Base-by-base conservation (phyloP, 441 rosid species). In the Corymbia calophylla region DNA sequence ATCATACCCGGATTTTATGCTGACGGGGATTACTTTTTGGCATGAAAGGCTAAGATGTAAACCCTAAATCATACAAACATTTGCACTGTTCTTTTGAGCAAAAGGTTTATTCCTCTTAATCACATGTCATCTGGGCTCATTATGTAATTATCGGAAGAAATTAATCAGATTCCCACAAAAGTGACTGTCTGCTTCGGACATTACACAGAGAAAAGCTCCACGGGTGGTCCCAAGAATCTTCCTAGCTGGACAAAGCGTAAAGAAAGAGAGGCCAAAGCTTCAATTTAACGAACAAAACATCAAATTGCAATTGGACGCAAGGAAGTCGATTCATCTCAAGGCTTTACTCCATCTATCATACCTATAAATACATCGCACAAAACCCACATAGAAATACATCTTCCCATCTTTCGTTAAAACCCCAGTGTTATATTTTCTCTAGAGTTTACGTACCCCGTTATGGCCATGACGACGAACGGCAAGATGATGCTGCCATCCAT, bases 251-350 rank as follows among this genome's bases (percentile, higher is more conserved):
- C 31, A 64, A 64, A n/a, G 35, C 8, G 32, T 15, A n/a, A 64
- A n/a, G 5, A 53, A 10, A 53, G 68, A 89, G 87, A 87, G 62
- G 48, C 23, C 77, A 47, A 84, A 64, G 82, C 66, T 70, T 81
- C 55, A 55, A 15, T 60, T 53, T 44, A 31, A 87, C 88, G 39
- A 89, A 88, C 53, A n/a, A 86, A 87, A 90, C 73, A 91, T 89
- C 91, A 62, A 95, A 94, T 94, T 94, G 80, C 88, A 84, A 82
- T 77, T 51, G 92, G 93, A 96, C 95, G 96, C 93, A 95, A 96
- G 93, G 95, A 94, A 95, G 97, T 92, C 89, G 95, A 94, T 95
- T 93, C 95, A 90, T 81, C 77, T 89, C 66, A 15, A 64, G 73
- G 77, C 93, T 88, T 92, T 90, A 91, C 87, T 88, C 90, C 90